Percentiles rank a stretch among this genome's conserved stretches.
phyloP scores from a whole-genome alignment of 768 basidiomycete genomes.

The Naematelia encephala region DNA sequence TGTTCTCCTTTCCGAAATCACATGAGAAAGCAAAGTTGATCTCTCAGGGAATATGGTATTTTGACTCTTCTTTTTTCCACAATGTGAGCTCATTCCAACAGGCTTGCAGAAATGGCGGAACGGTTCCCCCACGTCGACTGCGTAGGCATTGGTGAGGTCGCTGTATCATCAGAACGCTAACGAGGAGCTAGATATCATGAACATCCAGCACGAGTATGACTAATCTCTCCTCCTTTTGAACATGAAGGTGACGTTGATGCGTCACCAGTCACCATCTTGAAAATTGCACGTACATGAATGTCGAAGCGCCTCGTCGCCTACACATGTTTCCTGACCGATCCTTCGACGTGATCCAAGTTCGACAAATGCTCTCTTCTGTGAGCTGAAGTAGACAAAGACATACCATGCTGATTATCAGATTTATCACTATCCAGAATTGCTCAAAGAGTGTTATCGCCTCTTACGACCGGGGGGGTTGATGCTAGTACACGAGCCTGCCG shows the following conservation, averaged over 20 bases:
- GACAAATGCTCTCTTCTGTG: constrained; percentile 17
- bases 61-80: neutral
- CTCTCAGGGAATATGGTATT: constrained; percentile 1
- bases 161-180: neutral
- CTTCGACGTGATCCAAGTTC: constrained; percentile 16
- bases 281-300: constrained; percentile 17
- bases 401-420: neutral
- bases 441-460: constrained; percentile 8
- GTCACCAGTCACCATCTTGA: constrained; percentile 11
- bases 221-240: neutral
- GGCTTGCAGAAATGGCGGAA: constrained; percentile 21
- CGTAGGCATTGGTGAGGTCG: constrained; percentile 17
- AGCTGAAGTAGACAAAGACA: neutral
- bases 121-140: constrained; percentile 17
- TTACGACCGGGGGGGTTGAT: constrained; percentile 13
- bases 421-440: constrained; percentile 5
- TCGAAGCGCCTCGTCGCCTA: constrained; percentile 6
- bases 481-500: constrained; percentile 12
- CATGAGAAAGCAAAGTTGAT: constrained; percentile 8
- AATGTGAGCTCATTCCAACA: neutral
- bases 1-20: neutral
- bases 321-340: constrained; percentile 9
- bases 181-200: constrained; percentile 11
- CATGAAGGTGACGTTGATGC: too few species aligned
- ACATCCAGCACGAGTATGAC: constrained; percentile 17